A percentile compares a stretch with the other conserved stretches of the same genome.
phyloP scores from a whole-genome alignment of 2,329 filamentous ascomycete species.

The Aspergillus cejpii region DNA sequence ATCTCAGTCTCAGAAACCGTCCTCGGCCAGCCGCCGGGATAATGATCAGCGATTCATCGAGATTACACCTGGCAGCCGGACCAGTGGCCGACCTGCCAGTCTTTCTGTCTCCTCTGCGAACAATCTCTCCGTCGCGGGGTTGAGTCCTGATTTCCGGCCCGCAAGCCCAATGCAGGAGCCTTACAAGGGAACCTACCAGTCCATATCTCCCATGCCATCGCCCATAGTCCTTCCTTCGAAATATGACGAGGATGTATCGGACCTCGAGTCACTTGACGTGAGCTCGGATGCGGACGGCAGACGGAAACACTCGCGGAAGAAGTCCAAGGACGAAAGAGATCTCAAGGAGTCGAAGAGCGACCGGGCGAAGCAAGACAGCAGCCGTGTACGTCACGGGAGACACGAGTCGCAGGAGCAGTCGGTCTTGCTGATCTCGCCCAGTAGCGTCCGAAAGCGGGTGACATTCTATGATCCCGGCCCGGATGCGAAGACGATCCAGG shows the following conservation, averaged over 20 bases:
- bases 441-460: constrained; percentile 53
- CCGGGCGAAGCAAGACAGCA: constrained; percentile 19
- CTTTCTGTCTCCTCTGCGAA: constrained; percentile 36
- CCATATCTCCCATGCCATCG: constrained; percentile 88
- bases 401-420: constrained; percentile 35
- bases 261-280: constrained; percentile 43
- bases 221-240: constrained; percentile 58
- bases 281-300: constrained; percentile 24
- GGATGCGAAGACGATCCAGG: constrained; percentile 69
- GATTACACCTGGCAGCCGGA: constrained; percentile 27
- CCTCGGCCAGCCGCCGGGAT: constrained; percentile 20
- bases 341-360: constrained; percentile 26
- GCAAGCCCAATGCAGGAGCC: constrained; percentile 82
- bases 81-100: constrained; percentile 25
- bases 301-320: constrained; percentile 24
- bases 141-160: constrained; percentile 50
- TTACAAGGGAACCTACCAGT: constrained; percentile 90
- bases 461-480: constrained; percentile 77
- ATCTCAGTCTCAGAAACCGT: constrained; percentile 14
- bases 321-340: constrained; percentile 27
- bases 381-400: constrained; percentile 22
- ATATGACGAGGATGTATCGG: constrained; percentile 49
- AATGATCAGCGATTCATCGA: constrained; percentile 30
- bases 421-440: constrained; percentile 41
- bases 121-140: constrained; percentile 33